Base-by-base conservation (phyloP, 805 yeast genomes). In the Torulaspora quercuum region DNA sequence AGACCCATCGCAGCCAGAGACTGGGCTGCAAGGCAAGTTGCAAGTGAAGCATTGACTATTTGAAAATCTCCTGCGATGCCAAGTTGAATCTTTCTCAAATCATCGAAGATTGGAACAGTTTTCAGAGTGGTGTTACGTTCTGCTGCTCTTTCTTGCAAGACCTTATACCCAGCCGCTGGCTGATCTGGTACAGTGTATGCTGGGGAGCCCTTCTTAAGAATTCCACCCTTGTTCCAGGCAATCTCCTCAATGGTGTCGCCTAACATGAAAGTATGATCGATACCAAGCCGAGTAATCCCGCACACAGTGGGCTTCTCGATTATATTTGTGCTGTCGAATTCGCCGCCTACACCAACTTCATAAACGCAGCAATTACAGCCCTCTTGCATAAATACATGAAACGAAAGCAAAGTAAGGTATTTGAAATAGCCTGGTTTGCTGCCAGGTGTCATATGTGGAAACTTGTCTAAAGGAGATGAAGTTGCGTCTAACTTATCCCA, bases 281-380 rank as follows among this genome's bases (percentile, higher is more conserved):
- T 82, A 1, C 97, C 98, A 42, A 92, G 64, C 5, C 90, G 73
- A 2, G 92, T 67, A 11, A 92, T 81, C 24, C 95, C 98, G 30
- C 95, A 80, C 1, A 79, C 89, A 0, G 84, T 74, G 12, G 98
- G 97, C 27, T 69, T 65, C 27, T 71, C 77, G 32, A 92, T 75
- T 2, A 92, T 74, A 57, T 92, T 92, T 8, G 99, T 92, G n/a
- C 96, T 86, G 61, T 92, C 99, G 53, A 78, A 87, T 56, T 85
- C 94, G 5, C 99, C 99, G 18, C 99, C 99, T 31, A 92, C 95
- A 14, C 99, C 99, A 19, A 94, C 99, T 60, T 92, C 99, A 55
- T 85, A 88, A 24, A 92, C 81, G 8, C 97, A 97, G 22, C 95
- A 76, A 55, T 88, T 84, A n/a, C 92, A 89, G 2, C 84, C 82